These are phyloP conservation scores for Musa itinerans DNA, from an alignment of 176 grass and related monocot species.

Conservation along the genomic window DNA sequence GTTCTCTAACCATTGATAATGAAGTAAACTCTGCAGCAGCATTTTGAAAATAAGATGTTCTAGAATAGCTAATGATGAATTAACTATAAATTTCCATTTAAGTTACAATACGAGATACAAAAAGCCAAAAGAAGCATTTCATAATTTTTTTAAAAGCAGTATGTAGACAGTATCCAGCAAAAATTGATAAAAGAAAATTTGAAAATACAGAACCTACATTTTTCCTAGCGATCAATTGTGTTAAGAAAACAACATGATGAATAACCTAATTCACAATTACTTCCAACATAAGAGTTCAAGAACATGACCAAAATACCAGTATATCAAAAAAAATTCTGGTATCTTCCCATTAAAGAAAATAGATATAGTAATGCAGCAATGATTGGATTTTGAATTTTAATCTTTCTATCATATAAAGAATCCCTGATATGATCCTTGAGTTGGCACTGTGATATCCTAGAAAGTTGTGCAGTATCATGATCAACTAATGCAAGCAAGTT, in stretches of 20 bases:
- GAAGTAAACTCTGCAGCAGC: slow-evolving; percentile 40
- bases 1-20: slow-evolving; percentile 63
- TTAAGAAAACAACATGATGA: too few species aligned
- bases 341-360: neutral
- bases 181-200: too few species aligned
- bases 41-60: neutral
- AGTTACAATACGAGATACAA: too few species aligned
- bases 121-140: too few species aligned
- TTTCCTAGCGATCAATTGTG: too few species aligned
- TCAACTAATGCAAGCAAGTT: neutral
- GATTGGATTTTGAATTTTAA: neutral
- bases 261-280: too few species aligned
- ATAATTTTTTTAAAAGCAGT: too few species aligned
- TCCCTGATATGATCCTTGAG: neutral
- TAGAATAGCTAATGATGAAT: neutral
- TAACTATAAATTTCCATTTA: neutral
- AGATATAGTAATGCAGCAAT: neutral
- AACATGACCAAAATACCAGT: too few species aligned
- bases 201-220: too few species aligned
- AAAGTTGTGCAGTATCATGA: neutral
- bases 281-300: too few species aligned
- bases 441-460: neutral
- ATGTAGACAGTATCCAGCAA: too few species aligned
- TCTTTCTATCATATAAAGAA: neutral
- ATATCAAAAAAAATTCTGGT: neutral